Evolutionary conservation across 345 rosid genomes (phyloP).

Genomic region (Barbarea vulgaris): DNA sequence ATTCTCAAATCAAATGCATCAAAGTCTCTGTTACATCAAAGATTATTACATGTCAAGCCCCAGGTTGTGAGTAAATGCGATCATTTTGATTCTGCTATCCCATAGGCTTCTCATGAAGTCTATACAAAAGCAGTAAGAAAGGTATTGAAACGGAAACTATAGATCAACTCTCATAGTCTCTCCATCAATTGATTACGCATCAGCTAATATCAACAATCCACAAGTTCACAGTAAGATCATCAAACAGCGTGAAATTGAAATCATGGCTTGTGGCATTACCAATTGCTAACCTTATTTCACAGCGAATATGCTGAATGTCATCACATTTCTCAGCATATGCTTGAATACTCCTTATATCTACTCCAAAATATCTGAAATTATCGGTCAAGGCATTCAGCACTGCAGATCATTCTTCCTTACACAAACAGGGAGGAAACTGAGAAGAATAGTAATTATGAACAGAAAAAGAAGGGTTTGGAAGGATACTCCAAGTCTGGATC

Average conservation of each 20-base stretch:
- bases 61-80: neutral
- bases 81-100: neutral
- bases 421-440: neutral
- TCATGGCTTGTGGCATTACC: neutral
- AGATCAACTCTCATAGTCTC: neutral
- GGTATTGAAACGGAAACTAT: neutral
- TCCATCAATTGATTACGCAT: neutral
- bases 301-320: slow-evolving; percentile 81
- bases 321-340: slow-evolving; percentile 59
- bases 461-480: slow-evolving; percentile 10
- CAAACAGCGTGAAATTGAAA: neutral
- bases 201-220: neutral
- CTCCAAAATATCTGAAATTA: slow-evolving; percentile 79
- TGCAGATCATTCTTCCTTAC: neutral
- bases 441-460: neutral
- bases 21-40: slow-evolving; percentile 75
- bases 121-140: slow-evolving; percentile 8
- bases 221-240: neutral
- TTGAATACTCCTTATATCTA: slow-evolving; percentile 77
- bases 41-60: slow-evolving; percentile 21
- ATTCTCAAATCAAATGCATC: slow-evolving; percentile 91
- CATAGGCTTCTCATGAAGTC: neutral
- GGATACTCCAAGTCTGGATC: slow-evolving; percentile 97
- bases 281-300: slow-evolving; percentile 71
- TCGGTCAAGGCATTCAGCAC: slow-evolving; percentile 47